A percentile compares a stretch with the other conserved stretches of the same genome.
Evolutionary conservation across 495 filamentous ascomycete genomes (phyloP).

Genomic region (Hypoxylon rickii): DNA sequence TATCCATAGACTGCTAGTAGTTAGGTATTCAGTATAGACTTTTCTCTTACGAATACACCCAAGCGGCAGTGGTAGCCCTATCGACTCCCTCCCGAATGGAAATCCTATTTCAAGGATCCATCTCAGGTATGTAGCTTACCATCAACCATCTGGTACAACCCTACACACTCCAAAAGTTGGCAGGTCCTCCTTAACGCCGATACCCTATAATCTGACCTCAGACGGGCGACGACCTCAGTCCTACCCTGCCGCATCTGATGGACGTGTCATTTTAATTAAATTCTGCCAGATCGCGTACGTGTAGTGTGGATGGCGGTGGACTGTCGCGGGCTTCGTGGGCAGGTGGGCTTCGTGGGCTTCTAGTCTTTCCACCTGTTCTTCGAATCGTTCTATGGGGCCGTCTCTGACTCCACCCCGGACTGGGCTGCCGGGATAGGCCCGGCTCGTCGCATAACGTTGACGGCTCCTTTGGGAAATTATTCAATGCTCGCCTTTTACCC

Average conservation of each 20-base stretch:
- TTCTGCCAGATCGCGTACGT: slow-evolving; percentile 30
- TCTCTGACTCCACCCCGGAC: slow-evolving; percentile 23
- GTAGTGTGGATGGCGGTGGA: too few species aligned
- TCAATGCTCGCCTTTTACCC: slow-evolving; percentile 46
- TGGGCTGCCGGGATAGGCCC: slow-evolving; percentile 28
- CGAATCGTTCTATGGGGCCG: slow-evolving; percentile 46
- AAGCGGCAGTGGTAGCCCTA: background rate
- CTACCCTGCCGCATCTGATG: slow-evolving; percentile 11
- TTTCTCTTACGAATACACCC: background rate
- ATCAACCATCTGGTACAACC: too few species aligned
- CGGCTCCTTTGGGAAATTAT: slow-evolving; percentile 53
- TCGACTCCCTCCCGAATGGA: background rate
- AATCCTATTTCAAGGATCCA: slow-evolving; percentile 6
- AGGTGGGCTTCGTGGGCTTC: slow-evolving; percentile 13
- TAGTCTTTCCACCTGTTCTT: slow-evolving; percentile 47
- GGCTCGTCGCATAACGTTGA: slow-evolving; percentile 46
- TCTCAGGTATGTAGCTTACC: too few species aligned
- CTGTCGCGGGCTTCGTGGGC: too few species aligned
- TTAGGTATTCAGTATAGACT: too few species aligned
- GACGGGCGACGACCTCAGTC: slow-evolving; percentile 2
- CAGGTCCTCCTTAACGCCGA: slow-evolving; percentile 8
- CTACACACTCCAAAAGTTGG: too few species aligned
- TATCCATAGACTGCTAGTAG: too few species aligned
- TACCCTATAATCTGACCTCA: slow-evolving; percentile 21
- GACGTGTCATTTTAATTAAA: slow-evolving; percentile 24